phyloP scores from a whole-genome alignment of 2,329 filamentous ascomycete species.

The Penicillium corylophilum region DNA sequence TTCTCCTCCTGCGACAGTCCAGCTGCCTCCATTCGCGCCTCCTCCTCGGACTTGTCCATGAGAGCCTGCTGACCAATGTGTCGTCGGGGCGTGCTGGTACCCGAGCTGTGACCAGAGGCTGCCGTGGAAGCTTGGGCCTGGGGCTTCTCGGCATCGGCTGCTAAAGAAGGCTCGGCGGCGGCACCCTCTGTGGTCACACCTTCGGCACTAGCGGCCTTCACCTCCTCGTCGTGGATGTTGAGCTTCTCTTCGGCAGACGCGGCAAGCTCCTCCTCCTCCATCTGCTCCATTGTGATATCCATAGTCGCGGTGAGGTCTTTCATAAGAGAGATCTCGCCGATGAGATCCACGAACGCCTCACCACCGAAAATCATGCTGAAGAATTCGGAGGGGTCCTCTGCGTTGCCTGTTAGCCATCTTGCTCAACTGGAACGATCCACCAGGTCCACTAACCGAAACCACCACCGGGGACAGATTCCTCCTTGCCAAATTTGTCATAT shows the following conservation, averaged over 20 bases:
- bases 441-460: slow-evolving; percentile 67
- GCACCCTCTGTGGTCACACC: slow-evolving; percentile 48
- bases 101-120: slow-evolving; percentile 33
- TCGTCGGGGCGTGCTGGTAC: slow-evolving; percentile 50
- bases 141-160: slow-evolving; percentile 8
- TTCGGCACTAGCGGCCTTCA: slow-evolving; percentile 41
- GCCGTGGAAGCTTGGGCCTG: slow-evolving; percentile 7
- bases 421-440: background rate
- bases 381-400: slow-evolving; percentile 90
- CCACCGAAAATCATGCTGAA: slow-evolving; percentile 98
- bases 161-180: slow-evolving; percentile 54
- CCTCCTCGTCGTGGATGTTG: slow-evolving; percentile 46
- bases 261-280: slow-evolving; percentile 66
- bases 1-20: slow-evolving; percentile 72
- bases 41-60: slow-evolving; percentile 83
- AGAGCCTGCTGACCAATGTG: slow-evolving; percentile 77
- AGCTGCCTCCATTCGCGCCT: slow-evolving; percentile 63
- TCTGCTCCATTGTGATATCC: slow-evolving; percentile 89
- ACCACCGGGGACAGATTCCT: slow-evolving; percentile 82
- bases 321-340: slow-evolving; percentile 97
- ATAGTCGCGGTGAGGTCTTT: slow-evolving; percentile 97
- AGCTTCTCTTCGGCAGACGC: slow-evolving; percentile 52
- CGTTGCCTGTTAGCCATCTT: slow-evolving; percentile 10
- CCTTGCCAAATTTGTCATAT: slow-evolving; percentile 97
- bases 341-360: slow-evolving; percentile 92